Evolutionary conservation across 192 early-diverging fungal species (phyloP).

Genomic region (Backusella australiensis): DNA sequence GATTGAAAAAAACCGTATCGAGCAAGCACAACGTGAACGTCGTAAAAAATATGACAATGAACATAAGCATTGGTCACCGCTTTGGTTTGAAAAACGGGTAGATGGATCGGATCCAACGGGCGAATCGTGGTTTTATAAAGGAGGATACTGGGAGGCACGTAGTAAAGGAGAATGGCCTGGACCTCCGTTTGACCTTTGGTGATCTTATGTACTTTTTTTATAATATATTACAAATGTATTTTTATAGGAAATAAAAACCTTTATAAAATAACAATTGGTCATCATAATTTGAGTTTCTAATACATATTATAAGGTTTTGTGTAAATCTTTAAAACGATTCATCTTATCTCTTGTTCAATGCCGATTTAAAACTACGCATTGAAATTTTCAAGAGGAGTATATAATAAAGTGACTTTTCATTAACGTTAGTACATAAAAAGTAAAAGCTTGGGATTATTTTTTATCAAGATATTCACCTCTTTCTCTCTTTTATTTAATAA

Average conservation of each 20-base stretch:
- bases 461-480: neutral
- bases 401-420: constrained; percentile 1
- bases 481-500: neutral
- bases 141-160: constrained; percentile 80
- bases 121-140: constrained; percentile 74
- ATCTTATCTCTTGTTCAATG: neutral
- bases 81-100: constrained; percentile 43
- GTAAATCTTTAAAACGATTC: too few species aligned
- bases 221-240: neutral
- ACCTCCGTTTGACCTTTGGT: neutral
- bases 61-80: constrained; percentile 61
- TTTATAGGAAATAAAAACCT: neutral
- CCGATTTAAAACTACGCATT: neutral
- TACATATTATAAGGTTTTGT: too few species aligned
- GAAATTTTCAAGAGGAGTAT: neutral
- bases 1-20: neutral
- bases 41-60: constrained; percentile 41
- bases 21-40: neutral
- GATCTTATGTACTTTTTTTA: neutral
- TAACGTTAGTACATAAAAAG: neutral
- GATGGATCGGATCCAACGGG: constrained; percentile 32
- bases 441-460: neutral
- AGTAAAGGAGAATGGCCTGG: constrained; percentile 28
- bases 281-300: too few species aligned
- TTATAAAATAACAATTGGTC: too few species aligned